Evolutionary conservation across 306 rosid species (phyloP).

Genomic region (Corylus americana): DNA sequence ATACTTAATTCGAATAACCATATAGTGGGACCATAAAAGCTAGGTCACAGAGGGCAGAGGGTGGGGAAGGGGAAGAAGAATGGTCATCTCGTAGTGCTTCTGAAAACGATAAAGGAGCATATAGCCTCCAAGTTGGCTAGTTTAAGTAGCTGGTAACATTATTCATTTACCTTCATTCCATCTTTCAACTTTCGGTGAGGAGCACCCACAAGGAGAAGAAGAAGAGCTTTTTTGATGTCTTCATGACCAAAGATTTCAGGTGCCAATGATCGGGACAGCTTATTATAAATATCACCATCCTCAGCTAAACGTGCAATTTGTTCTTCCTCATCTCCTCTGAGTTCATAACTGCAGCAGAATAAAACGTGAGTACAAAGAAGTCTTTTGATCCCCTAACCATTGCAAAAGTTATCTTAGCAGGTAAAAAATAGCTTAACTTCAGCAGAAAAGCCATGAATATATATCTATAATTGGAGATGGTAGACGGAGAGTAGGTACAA

Average conservation of each 20-base stretch:
- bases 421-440: not conserved
- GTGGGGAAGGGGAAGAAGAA: not conserved
- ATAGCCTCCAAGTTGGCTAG: not conserved
- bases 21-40: not conserved
- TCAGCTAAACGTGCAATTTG: slow-evolving; percentile 71
- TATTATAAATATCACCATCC: slow-evolving; percentile 91
- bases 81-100: too few relatives aligned
- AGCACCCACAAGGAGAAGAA: slow-evolving; percentile 96
- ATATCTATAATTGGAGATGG: not conserved
- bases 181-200: slow-evolving; percentile 89
- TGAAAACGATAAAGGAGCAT: slow-evolving; percentile 6
- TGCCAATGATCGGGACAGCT: slow-evolving; percentile 82
- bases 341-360: slow-evolving; percentile 63
- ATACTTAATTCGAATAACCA: not conserved
- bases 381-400: slow-evolving; percentile 14
- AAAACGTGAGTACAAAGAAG: slow-evolving; percentile 21
- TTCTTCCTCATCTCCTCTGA: slow-evolving; percentile 86
- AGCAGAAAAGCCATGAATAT: slow-evolving; percentile 12
- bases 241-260: slow-evolving; percentile 99
- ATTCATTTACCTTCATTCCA: slow-evolving; percentile 82
- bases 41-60: not conserved
- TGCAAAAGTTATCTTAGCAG: slow-evolving; percentile 12
- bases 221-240: slow-evolving; percentile 87
- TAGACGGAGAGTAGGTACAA: not conserved
- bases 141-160: not conserved